Percentiles rank a stretch among this genome's conserved stretches.
Evolutionary conservation across 2,329 filamentous ascomycete species (phyloP).

Genomic region (Calonectria montana): DNA sequence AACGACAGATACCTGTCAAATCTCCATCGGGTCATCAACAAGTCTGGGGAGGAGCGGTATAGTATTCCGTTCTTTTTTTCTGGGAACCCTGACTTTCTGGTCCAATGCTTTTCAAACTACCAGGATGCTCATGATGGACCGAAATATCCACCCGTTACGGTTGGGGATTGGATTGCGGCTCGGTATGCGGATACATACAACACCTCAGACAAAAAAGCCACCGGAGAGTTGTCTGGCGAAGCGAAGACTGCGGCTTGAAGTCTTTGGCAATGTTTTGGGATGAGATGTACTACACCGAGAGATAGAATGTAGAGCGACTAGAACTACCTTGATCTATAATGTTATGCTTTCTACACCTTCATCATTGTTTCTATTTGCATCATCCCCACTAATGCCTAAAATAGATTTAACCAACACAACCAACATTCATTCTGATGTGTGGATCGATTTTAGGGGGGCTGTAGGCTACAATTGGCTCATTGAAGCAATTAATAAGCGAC

Average conservation of each 20-base stretch:
- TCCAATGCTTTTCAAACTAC: slow-evolving; percentile 47
- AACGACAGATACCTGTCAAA: slow-evolving; percentile 63
- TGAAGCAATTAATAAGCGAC: no score
- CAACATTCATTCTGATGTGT: no score
- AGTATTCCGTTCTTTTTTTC: slow-evolving; percentile 67
- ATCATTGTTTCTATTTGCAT: no score
- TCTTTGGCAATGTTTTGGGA: no score
- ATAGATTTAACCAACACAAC: no score
- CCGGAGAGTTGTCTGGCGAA: not conserved
- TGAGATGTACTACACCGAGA: no score
- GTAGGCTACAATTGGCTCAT: no score
- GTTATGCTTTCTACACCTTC: no score
- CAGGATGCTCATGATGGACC: slow-evolving; percentile 30
- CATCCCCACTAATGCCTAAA: no score
- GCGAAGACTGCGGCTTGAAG: not conserved
- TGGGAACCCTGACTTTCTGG: slow-evolving; percentile 59
- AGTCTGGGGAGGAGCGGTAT: slow-evolving; percentile 61
- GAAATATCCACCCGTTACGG: slow-evolving; percentile 47
- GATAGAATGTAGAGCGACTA: no score
- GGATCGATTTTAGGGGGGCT: no score
- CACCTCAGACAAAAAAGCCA: not conserved
- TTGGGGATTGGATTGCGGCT: slow-evolving; percentile 46
- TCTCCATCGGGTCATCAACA: slow-evolving; percentile 67
- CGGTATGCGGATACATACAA: slow-evolving; percentile 49
- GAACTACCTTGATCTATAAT: no score